phyloP scores from a whole-genome alignment of 2,329 filamentous ascomycete species.

The Botrytis fragariae region DNA sequence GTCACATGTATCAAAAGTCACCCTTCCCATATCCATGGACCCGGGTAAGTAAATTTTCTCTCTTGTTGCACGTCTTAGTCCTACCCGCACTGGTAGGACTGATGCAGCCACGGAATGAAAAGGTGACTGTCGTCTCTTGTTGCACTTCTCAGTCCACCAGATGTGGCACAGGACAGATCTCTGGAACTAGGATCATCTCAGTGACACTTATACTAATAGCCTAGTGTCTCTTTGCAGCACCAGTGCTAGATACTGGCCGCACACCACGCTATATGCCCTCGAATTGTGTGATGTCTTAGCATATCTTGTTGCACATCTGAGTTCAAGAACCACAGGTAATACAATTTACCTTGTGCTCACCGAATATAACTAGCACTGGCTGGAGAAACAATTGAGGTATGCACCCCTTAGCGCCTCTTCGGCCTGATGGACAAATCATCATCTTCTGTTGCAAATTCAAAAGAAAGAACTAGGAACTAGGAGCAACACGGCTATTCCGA shows the following conservation, averaged over 20 bases:
- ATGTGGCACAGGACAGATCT: not conserved
- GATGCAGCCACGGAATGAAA: not conserved
- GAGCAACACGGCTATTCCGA: not conserved
- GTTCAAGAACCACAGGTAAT: not conserved
- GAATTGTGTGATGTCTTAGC: not conserved
- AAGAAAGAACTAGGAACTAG: not conserved
- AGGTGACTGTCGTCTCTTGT: not conserved
- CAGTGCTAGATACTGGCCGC: not conserved
- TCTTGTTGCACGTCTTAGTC: conserved; percentile 12
- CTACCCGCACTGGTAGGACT: not conserved
- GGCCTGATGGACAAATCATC: too few species aligned
- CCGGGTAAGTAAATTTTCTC: not conserved
- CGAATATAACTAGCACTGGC: not conserved
- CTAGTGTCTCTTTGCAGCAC: not conserved
- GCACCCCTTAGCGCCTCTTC: not conserved
- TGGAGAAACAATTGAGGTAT: not conserved
- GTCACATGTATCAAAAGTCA: not conserved
- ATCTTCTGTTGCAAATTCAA: not conserved
- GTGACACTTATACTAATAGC: not conserved
- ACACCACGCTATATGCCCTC: not conserved
- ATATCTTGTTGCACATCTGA: not conserved
- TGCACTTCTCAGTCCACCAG: not conserved
- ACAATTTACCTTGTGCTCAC: not conserved
- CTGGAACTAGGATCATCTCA: not conserved
- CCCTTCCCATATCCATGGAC: not conserved